phyloP scores from a whole-genome alignment of 345 rosid species.

The Odontarrhena argentea region DNA sequence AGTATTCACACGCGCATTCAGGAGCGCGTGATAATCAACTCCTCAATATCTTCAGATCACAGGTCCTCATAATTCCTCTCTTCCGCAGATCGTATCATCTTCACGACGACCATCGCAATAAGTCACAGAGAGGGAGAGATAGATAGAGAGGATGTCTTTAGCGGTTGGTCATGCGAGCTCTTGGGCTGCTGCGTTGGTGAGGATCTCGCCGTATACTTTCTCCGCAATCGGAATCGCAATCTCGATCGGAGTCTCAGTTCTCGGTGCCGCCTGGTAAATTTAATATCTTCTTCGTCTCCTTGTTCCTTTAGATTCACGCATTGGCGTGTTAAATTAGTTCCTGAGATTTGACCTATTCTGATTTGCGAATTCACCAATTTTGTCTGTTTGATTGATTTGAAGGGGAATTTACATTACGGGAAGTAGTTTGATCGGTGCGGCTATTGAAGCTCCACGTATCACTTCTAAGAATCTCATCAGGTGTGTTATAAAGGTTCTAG shows the following conservation, averaged over 20 bases:
- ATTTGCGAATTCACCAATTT: too few relatives aligned
- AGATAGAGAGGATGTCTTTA: constrained; percentile 42
- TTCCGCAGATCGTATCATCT: constrained; percentile 34
- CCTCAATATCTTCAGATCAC: constrained; percentile 37
- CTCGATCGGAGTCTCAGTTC: constrained; percentile 96
- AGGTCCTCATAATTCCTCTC: constrained; percentile 29
- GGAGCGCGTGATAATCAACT: constrained; percentile 2
- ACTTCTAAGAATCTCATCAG: constrained; percentile 87
- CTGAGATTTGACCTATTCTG: too few relatives aligned
- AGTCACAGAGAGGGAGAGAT: background rate
- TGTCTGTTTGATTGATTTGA: too few relatives aligned
- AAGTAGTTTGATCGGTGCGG: constrained; percentile 98
- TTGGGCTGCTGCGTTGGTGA: constrained; percentile 75
- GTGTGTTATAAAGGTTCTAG: constrained; percentile 15
- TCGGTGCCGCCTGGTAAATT: constrained; percentile 96
- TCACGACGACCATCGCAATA: constrained; percentile 16
- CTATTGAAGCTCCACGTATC: constrained; percentile 96
- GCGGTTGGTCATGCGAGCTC: constrained; percentile 60
- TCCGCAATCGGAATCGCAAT: constrained; percentile 95
- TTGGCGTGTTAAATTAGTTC: too few relatives aligned
- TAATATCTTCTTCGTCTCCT: background rate
- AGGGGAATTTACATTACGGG: constrained; percentile 98
- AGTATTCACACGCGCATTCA: background rate
- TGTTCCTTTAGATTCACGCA: too few relatives aligned
- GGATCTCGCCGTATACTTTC: constrained; percentile 90